Percentiles rank a stretch among this genome's conserved stretches.
Evolutionary conservation across 2,329 filamentous ascomycete species (phyloP).

Genomic region (Microsporum audouinii): DNA sequence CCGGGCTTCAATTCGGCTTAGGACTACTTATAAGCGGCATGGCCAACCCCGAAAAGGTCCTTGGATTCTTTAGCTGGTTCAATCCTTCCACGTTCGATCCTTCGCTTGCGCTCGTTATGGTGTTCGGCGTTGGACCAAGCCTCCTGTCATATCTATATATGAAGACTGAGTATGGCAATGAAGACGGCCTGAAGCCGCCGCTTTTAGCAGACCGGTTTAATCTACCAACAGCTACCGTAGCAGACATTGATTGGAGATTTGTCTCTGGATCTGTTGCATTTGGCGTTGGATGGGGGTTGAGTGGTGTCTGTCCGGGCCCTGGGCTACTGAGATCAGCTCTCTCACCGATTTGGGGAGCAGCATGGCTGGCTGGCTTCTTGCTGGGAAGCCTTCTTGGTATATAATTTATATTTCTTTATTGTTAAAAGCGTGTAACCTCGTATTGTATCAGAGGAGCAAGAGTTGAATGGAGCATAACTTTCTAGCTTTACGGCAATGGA

Average conservation of each 20-base stretch:
- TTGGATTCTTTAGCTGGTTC: conserved; percentile 39
- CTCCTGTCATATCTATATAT: conserved; percentile 26
- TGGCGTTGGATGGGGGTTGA: conserved; percentile 42
- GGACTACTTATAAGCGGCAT: conserved; percentile 43
- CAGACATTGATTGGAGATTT: conserved; percentile 40
- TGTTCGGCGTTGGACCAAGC: conserved; percentile 41
- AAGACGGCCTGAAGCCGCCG: conserved; percentile 27
- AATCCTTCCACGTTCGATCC: conserved; percentile 39
- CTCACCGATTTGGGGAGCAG: conserved; percentile 39
- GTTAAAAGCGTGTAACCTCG: not conserved
- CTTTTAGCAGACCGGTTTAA: conserved; percentile 33
- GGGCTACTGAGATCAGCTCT: conserved; percentile 37
- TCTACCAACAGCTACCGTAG: conserved; percentile 35
- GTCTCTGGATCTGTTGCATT: conserved; percentile 38
- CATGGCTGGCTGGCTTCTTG: conserved; percentile 39
- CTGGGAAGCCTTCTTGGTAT: conserved; percentile 28
- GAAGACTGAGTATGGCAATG: conserved; percentile 19
- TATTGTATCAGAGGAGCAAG: too few relatives aligned
- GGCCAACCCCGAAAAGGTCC: conserved; percentile 40
- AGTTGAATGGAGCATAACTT: too few relatives aligned
- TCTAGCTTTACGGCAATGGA: too few relatives aligned
- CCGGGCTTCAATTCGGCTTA: conserved; percentile 41
- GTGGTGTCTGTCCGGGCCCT: conserved; percentile 43
- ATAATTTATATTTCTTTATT: conserved; percentile 10
- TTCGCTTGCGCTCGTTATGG: conserved; percentile 38